Evolutionary conservation across 208 protist genomes (phyloP), one percentile per base, ranked within the genome.

Genomic region (Leishmania turanica): DNA sequence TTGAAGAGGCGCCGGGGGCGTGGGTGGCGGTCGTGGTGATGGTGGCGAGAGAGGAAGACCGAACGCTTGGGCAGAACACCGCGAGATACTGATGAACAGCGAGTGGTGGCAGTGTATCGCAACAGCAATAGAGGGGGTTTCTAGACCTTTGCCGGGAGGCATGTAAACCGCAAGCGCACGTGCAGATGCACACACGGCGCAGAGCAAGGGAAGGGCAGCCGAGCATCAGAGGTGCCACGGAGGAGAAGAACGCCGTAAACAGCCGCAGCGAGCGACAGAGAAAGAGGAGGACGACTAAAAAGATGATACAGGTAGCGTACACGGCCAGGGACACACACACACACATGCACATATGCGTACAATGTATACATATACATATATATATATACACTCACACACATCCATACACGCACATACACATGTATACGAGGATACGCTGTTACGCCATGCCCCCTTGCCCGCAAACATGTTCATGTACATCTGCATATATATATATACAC

Each of bases 231-330:
- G 49, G 31, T 24, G 45, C 19, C 47, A 31, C 31, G 34, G 45
- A 47, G 27, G 34, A 81, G 79, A 84, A 34, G 45, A 58, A 49
- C 9, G 34, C 24, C 31, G 72, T 31, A 70, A 49, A 47, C 15
- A 42, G 49, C 7, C 42, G 0, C 21, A 34, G 34, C 21, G 37
- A 8, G 65, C 34, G 65, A 8, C 15, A 31, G 27, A 27, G 27
- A 17, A 1, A 8, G 56, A n/a, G 24, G 56, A 3, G 2, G 58
- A 64, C 58, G 11, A 64, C 58, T 11, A 34, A 27, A 27, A 31
- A 31, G 58, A 31, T 11, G 51, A 54, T 54, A 54, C 51, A 21
- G 51, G 15, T 21, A 54, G 9, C 60, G 11, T 34, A 65, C 21
- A 34, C 60, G 60, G 27, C 27, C 60, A 65, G 21, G 11, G 21